Percentiles rank a stretch among this genome's conserved stretches.
Evolutionary conservation across 2,329 filamentous ascomycete genomes (phyloP).

Genomic region (Cercospora citrullina): DNA sequence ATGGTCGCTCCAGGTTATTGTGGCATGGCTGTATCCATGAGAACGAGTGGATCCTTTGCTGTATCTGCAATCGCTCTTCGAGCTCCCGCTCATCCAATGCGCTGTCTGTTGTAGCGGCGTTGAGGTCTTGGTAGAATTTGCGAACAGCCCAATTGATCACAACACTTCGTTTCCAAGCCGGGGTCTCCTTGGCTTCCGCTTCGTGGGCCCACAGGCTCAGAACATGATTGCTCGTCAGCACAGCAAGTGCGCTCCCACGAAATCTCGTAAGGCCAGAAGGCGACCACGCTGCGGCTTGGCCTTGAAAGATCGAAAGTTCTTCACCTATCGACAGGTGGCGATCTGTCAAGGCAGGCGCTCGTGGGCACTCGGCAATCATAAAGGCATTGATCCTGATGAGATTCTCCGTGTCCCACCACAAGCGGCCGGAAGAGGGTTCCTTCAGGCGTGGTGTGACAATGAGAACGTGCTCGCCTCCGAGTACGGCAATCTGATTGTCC

Average conservation of each 20-base stretch:
- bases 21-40: constrained; percentile 41
- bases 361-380: constrained; percentile 50
- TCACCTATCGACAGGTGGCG: constrained; percentile 57
- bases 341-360: constrained; percentile 49
- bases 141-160: constrained; percentile 55
- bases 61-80: constrained; percentile 32
- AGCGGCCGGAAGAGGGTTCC: constrained; percentile 15
- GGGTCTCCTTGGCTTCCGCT: constrained; percentile 43
- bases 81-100: constrained; percentile 27
- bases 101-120: constrained; percentile 8
- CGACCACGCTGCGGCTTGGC: constrained; percentile 58
- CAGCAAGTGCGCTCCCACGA: constrained; percentile 55
- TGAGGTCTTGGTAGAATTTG: constrained; percentile 40
- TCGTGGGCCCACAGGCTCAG: constrained; percentile 58
- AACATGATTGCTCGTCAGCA: constrained; percentile 58
- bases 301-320: constrained; percentile 56
- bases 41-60: constrained; percentile 45
- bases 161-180: constrained; percentile 54
- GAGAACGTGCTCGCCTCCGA: constrained; percentile 56
- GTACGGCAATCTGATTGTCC: constrained; percentile 59
- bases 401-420: constrained; percentile 25
- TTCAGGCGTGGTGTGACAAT: constrained; percentile 44
- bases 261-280: constrained; percentile 57
- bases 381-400: constrained; percentile 55
- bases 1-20: constrained; percentile 1